Conservation (phyloP, 208 protist species). For the Crithidia expoeki region DNA sequence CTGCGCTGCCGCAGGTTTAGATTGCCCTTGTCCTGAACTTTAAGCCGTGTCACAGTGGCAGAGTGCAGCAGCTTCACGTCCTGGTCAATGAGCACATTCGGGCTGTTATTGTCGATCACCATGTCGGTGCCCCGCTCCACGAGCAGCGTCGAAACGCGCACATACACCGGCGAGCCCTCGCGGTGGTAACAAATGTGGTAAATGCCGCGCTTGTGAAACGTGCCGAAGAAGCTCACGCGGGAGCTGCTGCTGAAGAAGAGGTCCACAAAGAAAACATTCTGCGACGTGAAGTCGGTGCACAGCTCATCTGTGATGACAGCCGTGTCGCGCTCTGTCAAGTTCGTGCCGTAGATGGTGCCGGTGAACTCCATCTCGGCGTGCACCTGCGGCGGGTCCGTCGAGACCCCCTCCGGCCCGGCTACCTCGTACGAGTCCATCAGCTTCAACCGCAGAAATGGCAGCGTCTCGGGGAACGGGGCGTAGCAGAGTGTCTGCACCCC, state of each 20-base stretch:
- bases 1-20: conserved; percentile 62
- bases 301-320: conserved; percentile 72
- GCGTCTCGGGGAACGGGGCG: conserved; percentile 61
- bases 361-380: conserved; percentile 74
- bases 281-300: conserved; percentile 71
- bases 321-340: conserved; percentile 74
- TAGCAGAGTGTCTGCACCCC: conserved; percentile 74
- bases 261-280: conserved; percentile 68
- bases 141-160: conserved; percentile 69
- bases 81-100: conserved; percentile 66
- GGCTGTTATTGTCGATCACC: conserved; percentile 52
- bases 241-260: conserved; percentile 71
- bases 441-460: conserved; percentile 64
- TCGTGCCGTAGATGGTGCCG: conserved; percentile 78
- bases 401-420: conserved; percentile 70
- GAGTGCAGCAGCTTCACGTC: conserved; percentile 53
- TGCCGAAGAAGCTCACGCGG: conserved; percentile 68
- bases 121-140: conserved; percentile 64
- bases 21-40: conserved; percentile 66
- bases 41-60: conserved; percentile 57
- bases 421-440: conserved; percentile 68
- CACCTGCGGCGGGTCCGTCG: conserved; percentile 73
- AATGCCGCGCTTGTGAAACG: conserved; percentile 65
- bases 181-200: conserved; percentile 83
- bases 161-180: conserved; percentile 59